Evolutionary conservation across 176 grass and related monocot genomes (phyloP).

Genomic region (Dendrocalamus sinicus): DNA sequence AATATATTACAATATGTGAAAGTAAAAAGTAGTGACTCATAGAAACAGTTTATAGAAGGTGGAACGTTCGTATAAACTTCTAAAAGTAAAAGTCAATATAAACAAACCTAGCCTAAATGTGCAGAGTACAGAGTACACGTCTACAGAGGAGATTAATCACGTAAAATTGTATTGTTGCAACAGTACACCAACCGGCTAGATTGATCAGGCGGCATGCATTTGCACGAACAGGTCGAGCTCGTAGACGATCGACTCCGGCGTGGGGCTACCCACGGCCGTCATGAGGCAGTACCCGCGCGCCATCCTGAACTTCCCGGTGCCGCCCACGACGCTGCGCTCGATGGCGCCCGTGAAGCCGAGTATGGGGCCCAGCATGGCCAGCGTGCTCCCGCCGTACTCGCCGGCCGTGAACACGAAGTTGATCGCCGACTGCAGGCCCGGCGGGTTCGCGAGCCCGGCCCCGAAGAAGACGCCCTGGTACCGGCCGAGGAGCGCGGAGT

Average conservation of each 20-base stretch:
- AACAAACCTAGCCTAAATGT: too few relatives aligned
- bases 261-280: background rate
- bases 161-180: too few relatives aligned
- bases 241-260: slow-evolving; percentile 5
- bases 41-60: too few relatives aligned
- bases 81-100: too few relatives aligned
- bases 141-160: too few relatives aligned
- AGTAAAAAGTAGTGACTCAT: too few relatives aligned
- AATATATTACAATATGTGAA: too few relatives aligned
- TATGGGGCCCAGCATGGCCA: slow-evolving; percentile 13
- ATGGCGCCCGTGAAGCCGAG: background rate
- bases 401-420: slow-evolving; percentile 37
- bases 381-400: slow-evolving; percentile 31
- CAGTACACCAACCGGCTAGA: too few relatives aligned
- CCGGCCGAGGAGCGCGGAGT: slow-evolving; percentile 18
- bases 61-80: rapidly evolving
- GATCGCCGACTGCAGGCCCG: background rate
- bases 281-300: slow-evolving; percentile 16
- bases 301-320: slow-evolving; percentile 39
- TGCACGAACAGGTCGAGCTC: slow-evolving; percentile 23
- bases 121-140: too few relatives aligned
- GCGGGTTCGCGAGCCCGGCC: background rate
- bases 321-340: slow-evolving; percentile 38
- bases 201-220: too few relatives aligned
- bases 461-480: slow-evolving; percentile 39